These are phyloP conservation scores for Stagonosporopsis cucurbitacearum DNA, from an alignment of 2,329 filamentous ascomycete genomes.

Conservation along the genomic window DNA sequence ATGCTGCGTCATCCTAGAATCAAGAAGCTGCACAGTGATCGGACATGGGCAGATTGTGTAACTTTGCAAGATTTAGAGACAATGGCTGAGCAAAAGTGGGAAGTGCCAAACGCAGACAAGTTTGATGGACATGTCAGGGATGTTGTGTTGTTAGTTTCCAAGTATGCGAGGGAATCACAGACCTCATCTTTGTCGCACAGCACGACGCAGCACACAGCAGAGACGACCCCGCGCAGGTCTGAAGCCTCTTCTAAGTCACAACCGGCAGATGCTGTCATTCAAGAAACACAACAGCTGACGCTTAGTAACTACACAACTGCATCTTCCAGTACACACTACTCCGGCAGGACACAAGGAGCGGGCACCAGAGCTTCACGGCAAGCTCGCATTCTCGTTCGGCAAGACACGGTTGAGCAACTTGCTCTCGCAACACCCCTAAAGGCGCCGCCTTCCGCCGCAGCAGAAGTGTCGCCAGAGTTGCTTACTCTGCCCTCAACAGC, in stretches of 20 bases:
- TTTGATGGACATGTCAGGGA: slow-evolving; percentile 42
- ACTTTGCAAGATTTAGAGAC: slow-evolving; percentile 73
- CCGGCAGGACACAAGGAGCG: slow-evolving; percentile 32
- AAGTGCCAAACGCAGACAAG: slow-evolving; percentile 32
- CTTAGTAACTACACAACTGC: slow-evolving; percentile 11
- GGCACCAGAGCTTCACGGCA: slow-evolving; percentile 28
- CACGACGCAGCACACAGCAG: slow-evolving; percentile 32
- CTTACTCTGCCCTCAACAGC: not conserved
- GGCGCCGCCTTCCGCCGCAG: not conserved
- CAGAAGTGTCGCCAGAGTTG: not conserved
- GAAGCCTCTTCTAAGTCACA: slow-evolving; percentile 7
- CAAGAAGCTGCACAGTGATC: slow-evolving; percentile 78
- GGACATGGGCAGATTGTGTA: slow-evolving; percentile 71
- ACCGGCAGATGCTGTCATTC: slow-evolving; percentile 19
- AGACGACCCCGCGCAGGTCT: slow-evolving; percentile 25
- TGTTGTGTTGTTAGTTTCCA: slow-evolving; percentile 33
- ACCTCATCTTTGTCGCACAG: slow-evolving; percentile 22
- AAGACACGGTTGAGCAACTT: slow-evolving; percentile 28
- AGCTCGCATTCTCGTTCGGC: slow-evolving; percentile 26
- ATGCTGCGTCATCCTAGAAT: slow-evolving; percentile 78
- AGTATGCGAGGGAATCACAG: slow-evolving; percentile 33
- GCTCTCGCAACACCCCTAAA: slow-evolving; percentile 9
- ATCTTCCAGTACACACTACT: slow-evolving; percentile 21
- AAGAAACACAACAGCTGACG: slow-evolving; percentile 27
- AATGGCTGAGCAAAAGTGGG: slow-evolving; percentile 64